Conservation (phyloP, 352 stramenopile genomes). For the Phytophthora sp. region DNA sequence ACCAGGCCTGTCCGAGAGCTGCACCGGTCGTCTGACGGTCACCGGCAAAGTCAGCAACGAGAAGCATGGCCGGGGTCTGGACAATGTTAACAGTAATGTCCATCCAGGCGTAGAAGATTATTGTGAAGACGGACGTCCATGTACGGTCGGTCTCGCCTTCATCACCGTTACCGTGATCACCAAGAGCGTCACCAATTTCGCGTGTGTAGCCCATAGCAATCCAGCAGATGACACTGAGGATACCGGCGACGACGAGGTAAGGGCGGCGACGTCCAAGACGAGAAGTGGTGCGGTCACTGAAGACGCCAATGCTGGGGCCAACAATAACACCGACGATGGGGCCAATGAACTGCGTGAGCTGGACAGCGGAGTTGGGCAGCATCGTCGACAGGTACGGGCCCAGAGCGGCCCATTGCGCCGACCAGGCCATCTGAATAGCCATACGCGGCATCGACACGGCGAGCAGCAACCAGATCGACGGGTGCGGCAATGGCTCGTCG, state of each 20-base stretch:
- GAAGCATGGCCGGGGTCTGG: conserved; percentile 32
- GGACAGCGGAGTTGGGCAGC: conserved; percentile 44
- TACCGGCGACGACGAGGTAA: conserved; percentile 42
- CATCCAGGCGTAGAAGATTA: conserved; percentile 42
- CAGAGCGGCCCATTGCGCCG: conserved; percentile 41
- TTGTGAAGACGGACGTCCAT: conserved; percentile 36
- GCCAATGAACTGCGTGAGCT: conserved; percentile 37
- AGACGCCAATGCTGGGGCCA: conserved; percentile 34
- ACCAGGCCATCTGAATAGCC: conserved; percentile 41
- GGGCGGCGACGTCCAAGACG: conserved; percentile 44
- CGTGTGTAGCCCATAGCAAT: conserved; percentile 59
- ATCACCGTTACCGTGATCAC: conserved; percentile 20
- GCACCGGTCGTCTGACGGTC: conserved; percentile 56
- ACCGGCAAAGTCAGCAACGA: conserved; percentile 49
- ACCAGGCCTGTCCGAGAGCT: conserved; percentile 47
- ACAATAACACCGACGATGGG: conserved; percentile 37
- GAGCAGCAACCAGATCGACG: conserved; percentile 35
- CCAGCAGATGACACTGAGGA: conserved; percentile 55
- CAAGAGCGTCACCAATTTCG: conserved; percentile 33
- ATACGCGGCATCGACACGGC: conserved; percentile 38
- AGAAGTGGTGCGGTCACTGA: conserved; percentile 47
- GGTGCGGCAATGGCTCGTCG: conserved; percentile 32
- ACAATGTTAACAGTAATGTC: conserved; percentile 41
- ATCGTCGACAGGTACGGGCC: conserved; percentile 52
- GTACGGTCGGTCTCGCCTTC: conserved; percentile 15